Conservation (phyloP, 805 yeast species). For the Torulaspora microellipsoides region DNA sequence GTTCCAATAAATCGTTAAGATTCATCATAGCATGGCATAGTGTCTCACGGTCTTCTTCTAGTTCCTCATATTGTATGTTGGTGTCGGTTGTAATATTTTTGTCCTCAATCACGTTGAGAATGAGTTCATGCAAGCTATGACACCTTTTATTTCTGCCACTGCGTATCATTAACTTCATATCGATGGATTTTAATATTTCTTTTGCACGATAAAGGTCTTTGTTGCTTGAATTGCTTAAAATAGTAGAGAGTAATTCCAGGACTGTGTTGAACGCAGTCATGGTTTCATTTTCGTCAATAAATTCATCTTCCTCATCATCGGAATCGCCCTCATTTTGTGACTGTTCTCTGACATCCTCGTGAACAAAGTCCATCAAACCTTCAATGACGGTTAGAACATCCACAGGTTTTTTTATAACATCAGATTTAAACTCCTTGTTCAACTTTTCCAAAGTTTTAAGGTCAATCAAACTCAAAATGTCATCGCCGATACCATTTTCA, state of each 20-base stretch:
- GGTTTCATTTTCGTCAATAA: conserved; percentile 9
- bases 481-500: conserved; percentile 36
- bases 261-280: conserved; percentile 26
- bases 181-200: conserved; percentile 31
- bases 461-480: conserved; percentile 54
- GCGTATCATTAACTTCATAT: conserved; percentile 16
- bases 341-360: conserved; percentile 26
- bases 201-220: conserved; percentile 18
- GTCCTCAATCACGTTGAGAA: neutral
- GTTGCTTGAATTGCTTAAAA: conserved; percentile 32
- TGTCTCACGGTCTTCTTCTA: conserved; percentile 31
- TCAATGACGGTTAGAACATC: conserved; percentile 51
- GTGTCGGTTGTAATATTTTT: neutral
- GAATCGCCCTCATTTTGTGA: conserved; percentile 25
- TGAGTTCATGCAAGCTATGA: neutral
- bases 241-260: conserved; percentile 38
- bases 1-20: conserved; percentile 72
- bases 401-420: conserved; percentile 40
- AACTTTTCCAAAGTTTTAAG: conserved; percentile 61
- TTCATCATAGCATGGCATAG: conserved; percentile 60
- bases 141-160: neutral
- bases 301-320: conserved; percentile 28
- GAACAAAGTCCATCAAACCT: conserved; percentile 34
- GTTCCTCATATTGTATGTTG: neutral
- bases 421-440: conserved; percentile 53